Evolutionary conservation across 169 alveolate species (phyloP).

Genomic region (Eimeria maxima): DNA sequence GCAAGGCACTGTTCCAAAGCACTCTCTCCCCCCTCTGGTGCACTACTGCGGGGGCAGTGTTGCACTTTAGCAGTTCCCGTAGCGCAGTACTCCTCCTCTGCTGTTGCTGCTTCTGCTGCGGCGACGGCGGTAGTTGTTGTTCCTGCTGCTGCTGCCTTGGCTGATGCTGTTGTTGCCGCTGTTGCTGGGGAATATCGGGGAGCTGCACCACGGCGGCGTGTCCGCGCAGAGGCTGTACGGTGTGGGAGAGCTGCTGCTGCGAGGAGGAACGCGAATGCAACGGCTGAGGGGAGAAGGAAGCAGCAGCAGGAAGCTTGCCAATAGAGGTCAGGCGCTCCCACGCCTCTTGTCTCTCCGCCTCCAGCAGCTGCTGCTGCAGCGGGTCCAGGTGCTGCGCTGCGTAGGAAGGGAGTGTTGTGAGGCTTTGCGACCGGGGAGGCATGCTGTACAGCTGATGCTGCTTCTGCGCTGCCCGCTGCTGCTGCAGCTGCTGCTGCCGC

Average conservation of each 20-base stretch:
- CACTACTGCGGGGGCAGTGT: constrained; percentile 56
- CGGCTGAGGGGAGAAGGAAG: constrained; percentile 2
- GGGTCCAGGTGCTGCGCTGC: constrained; percentile 2
- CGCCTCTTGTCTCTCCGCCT: constrained; percentile 13
- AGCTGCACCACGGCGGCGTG: constrained; percentile 1
- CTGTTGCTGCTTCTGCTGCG: constrained; percentile 15
- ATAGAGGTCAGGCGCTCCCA: constrained; percentile 31
- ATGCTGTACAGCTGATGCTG: not conserved
- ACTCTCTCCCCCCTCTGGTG: not conserved
- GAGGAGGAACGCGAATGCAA: not conserved
- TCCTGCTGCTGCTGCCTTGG: not conserved
- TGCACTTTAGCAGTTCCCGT: constrained; percentile 9
- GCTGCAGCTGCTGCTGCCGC: constrained; percentile 12
- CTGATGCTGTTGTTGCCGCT: not conserved
- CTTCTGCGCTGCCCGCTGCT: not conserved
- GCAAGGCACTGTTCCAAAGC: not conserved
- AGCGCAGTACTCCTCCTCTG: not conserved
- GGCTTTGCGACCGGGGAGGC: constrained; percentile 49
- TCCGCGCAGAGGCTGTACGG: constrained; percentile 11
- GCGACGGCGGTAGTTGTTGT: not conserved
- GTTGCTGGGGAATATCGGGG: constrained; percentile 46
- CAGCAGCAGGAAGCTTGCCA: not conserved
- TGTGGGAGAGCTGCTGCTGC: constrained; percentile 4
- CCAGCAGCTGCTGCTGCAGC: constrained; percentile 60
- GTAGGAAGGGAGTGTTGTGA: constrained; percentile 31